These are phyloP conservation scores for Closterium sp. DNA, from an alignment of 139 green algal species.

Conservation along the genomic window DNA sequence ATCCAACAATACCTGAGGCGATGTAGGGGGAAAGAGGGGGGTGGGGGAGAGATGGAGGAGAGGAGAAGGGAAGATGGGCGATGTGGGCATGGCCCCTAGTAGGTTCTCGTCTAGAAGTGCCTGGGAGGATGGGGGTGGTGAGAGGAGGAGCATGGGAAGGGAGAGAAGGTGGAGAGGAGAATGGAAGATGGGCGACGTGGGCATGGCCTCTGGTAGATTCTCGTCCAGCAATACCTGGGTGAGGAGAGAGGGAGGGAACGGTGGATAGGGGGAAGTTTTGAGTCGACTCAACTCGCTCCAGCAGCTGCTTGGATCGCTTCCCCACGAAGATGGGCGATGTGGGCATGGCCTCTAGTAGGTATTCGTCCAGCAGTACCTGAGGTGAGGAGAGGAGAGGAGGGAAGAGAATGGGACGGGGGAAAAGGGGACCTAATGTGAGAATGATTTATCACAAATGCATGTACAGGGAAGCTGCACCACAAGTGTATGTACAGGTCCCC, in stretches of 20 bases:
- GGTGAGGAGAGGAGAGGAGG: too few relatives aligned
- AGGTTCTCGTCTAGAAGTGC: conserved; percentile 93
- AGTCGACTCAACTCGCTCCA: conserved; percentile 17
- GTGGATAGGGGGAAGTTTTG: too few relatives aligned
- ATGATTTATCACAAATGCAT: conserved; percentile 1
- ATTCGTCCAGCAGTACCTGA: neutral
- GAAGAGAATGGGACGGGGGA: neutral
- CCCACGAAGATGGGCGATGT: conserved; percentile 67
- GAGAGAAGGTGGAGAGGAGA: too few relatives aligned
- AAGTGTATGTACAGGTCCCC: too few relatives aligned
- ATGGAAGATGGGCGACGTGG: conserved; percentile 67
- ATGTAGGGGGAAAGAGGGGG: too few relatives aligned
- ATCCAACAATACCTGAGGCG: neutral
- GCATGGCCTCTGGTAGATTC: conserved; percentile 79
- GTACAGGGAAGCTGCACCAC: neutral
- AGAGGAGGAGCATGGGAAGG: too few relatives aligned
- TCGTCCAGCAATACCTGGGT: conserved; percentile 85
- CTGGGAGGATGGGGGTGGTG: too few relatives aligned
- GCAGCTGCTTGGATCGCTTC: neutral
- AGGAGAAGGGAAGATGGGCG: conserved; percentile 52
- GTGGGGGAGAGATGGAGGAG: conserved; percentile 58
- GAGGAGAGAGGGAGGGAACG: conserved; percentile 5
- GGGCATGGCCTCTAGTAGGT: neutral
- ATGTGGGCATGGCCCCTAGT: conserved; percentile 64
- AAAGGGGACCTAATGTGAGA: too few relatives aligned